Base-by-base conservation (phyloP, 192 early-diverging fungal species). In the Coemansia sp. region DNA sequence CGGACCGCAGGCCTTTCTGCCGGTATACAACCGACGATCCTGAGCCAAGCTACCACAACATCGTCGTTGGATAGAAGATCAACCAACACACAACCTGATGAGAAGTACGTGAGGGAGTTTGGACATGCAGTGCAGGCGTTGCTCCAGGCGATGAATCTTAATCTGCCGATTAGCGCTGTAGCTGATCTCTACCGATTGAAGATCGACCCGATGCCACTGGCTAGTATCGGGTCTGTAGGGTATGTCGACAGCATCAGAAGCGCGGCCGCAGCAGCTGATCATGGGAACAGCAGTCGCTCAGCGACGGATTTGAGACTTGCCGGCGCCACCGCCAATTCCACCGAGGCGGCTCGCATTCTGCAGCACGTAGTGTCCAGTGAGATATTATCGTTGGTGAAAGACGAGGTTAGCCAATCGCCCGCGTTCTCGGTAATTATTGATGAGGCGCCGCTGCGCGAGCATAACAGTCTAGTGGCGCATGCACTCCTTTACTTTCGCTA, bases 351-450 rank as follows among this genome's bases (percentile, higher is more conserved):
- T 22, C 67, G 71, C 12, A 54, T 58, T 4, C 57, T 79, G 71
- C 76, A 79, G 64, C 76, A 79, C 48, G 76, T 79, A 10, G 76
- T 79, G 24, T 79, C 76, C n/a, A 79, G 76, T 49, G 76, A 79
- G 64, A 69, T 79, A 4, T 49, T 79, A 52, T 79, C 76, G 56
- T 64, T 79, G 18, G 38, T 79, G 56, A 79, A 79, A 44, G 76
- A 79, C 64, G 76, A 79, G 54, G 76, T 79, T 31, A 79, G 76
- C 64, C 71, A 79, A 50, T 79, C 76, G 60, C 76, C 76, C 0
- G 76, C 76, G 4, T 79, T 73, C n/a, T 79, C 76, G 5, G 71
- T 79, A 0, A 73, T 79, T 38, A 79, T 79, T 27, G 76, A 79
- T 51, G 71, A 79, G 68, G 76, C 76, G 21, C 76, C 76, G 27